Conservation (phyloP, 441 rosid species). For the Pelargonium exstipulatum region DNA sequence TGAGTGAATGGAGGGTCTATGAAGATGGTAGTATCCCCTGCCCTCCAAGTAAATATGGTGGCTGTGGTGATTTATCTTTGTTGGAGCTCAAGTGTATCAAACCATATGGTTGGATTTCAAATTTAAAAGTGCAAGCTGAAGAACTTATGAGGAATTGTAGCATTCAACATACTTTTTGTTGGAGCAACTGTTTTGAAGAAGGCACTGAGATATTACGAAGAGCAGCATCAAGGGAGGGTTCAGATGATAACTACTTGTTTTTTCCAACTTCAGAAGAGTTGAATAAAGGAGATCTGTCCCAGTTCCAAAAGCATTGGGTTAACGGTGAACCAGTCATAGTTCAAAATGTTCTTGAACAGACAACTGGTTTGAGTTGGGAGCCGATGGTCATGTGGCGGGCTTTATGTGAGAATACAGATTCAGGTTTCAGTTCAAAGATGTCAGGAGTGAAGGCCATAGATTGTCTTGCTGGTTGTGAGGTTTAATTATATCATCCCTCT, state of each 20-base stretch:
- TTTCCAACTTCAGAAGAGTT: slow-evolving; percentile 44
- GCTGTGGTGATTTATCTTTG: slow-evolving; percentile 46
- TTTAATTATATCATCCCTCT: slow-evolving; percentile 18
- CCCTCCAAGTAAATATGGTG: slow-evolving; percentile 61
- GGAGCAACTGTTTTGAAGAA: slow-evolving; percentile 21
- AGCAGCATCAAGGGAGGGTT: slow-evolving; percentile 50
- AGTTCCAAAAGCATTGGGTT: slow-evolving; percentile 64
- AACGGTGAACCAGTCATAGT: slow-evolving; percentile 86
- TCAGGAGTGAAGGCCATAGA: slow-evolving; percentile 75
- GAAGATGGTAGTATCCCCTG: slow-evolving; percentile 56
- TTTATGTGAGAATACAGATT: slow-evolving; percentile 51
- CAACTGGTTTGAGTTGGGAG: slow-evolving; percentile 81
- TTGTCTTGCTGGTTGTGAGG: slow-evolving; percentile 76
- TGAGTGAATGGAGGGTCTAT: slow-evolving; percentile 44
- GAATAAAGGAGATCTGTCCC: slow-evolving; percentile 36
- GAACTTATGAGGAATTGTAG: slow-evolving; percentile 25
- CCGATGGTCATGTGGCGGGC: slow-evolving; percentile 98
- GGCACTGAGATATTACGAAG: slow-evolving; percentile 24
- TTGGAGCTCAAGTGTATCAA: slow-evolving; percentile 67
- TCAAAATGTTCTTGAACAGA: slow-evolving; percentile 45
- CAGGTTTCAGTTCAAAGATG: slow-evolving; percentile 43
- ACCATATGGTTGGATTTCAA: slow-evolving; percentile 48
- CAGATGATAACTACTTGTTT: slow-evolving; percentile 53
- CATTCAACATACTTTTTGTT: slow-evolving; percentile 16
- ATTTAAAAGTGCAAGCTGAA: slow-evolving; percentile 40